Evolutionary conservation across 192 early-diverging fungal genomes (phyloP).

Genomic region (Coemansia reversa): DNA sequence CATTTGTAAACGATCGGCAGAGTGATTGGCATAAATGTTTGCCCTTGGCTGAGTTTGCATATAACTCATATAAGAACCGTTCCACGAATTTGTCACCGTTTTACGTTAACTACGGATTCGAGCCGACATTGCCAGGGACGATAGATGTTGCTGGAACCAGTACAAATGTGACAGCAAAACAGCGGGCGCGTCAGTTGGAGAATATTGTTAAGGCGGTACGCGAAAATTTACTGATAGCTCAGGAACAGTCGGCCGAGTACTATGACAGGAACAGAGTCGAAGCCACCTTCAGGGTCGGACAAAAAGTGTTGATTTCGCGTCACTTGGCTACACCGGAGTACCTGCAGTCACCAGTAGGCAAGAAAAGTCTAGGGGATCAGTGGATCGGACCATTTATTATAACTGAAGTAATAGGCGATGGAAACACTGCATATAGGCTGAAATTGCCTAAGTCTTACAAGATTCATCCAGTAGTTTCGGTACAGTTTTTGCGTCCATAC

Average conservation of each 20-base stretch:
- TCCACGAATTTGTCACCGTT: neutral
- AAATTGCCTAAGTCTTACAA: too few relatives aligned
- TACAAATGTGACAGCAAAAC: neutral
- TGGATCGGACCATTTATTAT: too few relatives aligned
- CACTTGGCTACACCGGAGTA: too few relatives aligned
- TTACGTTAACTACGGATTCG: constrained; percentile 2
- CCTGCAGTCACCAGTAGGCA: too few relatives aligned
- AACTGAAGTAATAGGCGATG: too few relatives aligned
- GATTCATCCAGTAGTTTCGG: too few relatives aligned
- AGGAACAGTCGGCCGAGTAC: too few relatives aligned
- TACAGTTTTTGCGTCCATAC: too few relatives aligned
- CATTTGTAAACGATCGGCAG: constrained; percentile 40
- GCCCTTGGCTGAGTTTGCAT: constrained; percentile 11
- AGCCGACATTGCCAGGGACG: constrained; percentile 1
- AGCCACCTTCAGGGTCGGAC: too few relatives aligned
- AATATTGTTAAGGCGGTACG: neutral
- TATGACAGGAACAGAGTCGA: too few relatives aligned
- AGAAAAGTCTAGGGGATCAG: too few relatives aligned
- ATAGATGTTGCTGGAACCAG: neutral
- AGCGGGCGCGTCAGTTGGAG: neutral
- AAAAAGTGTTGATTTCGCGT: neutral
- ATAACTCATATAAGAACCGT: constrained; percentile 39
- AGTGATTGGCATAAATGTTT: constrained; percentile 47
- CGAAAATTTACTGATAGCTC: neutral
- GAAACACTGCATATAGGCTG: too few relatives aligned